Conservation (phyloP, 768 basidiomycete genomes). For the Lenzites betulinus region DNA sequence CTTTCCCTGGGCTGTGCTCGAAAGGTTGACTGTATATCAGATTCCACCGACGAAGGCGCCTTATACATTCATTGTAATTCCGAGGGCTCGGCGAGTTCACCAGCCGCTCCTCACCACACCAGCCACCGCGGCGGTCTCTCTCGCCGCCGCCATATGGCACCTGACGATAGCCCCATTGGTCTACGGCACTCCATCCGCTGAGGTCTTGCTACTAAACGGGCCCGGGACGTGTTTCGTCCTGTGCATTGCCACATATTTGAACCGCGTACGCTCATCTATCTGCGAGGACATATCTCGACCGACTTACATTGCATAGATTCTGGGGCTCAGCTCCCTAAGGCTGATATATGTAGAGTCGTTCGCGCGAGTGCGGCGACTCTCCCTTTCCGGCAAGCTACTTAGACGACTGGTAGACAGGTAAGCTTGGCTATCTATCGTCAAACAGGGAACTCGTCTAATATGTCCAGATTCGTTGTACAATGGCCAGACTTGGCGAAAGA, state of each 20-base stretch:
- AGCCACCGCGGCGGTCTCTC: slow-evolving; percentile 61
- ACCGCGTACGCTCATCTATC: slow-evolving; percentile 54
- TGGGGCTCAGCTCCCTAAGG: slow-evolving; percentile 69
- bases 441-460: not conserved
- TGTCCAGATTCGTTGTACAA: slow-evolving; percentile 79
- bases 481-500: slow-evolving; percentile 67
- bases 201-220: slow-evolving; percentile 87
- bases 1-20: slow-evolving; percentile 8
- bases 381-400: slow-evolving; percentile 82
- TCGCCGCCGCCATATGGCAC: slow-evolving; percentile 61
- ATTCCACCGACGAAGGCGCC: slow-evolving; percentile 14
- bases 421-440: slow-evolving; percentile 20
- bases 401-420: slow-evolving; percentile 81
- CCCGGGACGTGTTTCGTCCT: slow-evolving; percentile 92
- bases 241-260: slow-evolving; percentile 67
- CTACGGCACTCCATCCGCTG: slow-evolving; percentile 48
- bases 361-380: slow-evolving; percentile 80
- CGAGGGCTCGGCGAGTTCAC: slow-evolving; percentile 86
- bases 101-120: slow-evolving; percentile 75
- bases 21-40: slow-evolving; percentile 8
- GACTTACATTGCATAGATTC: slow-evolving; percentile 51
- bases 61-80: slow-evolving; percentile 67
- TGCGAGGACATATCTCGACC: not conserved
- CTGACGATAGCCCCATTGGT: slow-evolving; percentile 55
- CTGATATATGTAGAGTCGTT: slow-evolving; percentile 93